Conservation (phyloP, 2,329 filamentous ascomycete species). For the Fusarium nygamai region DNA sequence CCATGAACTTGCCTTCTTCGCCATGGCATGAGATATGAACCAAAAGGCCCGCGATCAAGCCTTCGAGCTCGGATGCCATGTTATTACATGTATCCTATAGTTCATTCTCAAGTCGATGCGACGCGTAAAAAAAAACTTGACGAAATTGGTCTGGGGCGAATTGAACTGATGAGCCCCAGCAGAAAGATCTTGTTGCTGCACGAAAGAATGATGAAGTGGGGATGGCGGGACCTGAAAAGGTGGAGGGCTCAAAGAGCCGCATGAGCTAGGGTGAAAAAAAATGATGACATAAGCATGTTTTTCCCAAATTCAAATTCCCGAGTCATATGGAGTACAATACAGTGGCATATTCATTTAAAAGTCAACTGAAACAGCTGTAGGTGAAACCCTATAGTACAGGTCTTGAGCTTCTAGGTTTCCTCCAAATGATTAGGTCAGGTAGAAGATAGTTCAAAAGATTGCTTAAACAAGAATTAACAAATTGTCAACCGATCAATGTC, state of each 20-base stretch:
- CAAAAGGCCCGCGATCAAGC: slow-evolving; percentile 50
- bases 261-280: neutral
- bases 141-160: slow-evolving; percentile 39
- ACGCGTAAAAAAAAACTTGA: slow-evolving; percentile 30
- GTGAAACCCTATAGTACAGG: neutral
- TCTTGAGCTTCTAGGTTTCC: neutral
- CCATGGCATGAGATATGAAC: slow-evolving; percentile 52
- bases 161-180: slow-evolving; percentile 43
- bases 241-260: slow-evolving; percentile 12
- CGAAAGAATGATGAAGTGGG: slow-evolving; percentile 34
- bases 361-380: neutral
- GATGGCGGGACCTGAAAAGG: slow-evolving; percentile 25
- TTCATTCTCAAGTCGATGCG: slow-evolving; percentile 43
- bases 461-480: too few relatives aligned
- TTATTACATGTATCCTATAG: slow-evolving; percentile 11
- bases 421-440: neutral
- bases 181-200: slow-evolving; percentile 31
- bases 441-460: neutral
- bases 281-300: slow-evolving; percentile 37
- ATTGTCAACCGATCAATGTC: neutral
- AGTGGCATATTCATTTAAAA: neutral
- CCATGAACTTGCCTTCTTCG: slow-evolving; percentile 48
- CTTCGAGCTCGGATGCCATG: slow-evolving; percentile 54
- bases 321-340: neutral
- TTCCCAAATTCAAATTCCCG: neutral